These are phyloP conservation scores for Mychonastes homosphaera DNA, from an alignment of 139 green algal genomes.

Conservation along the genomic window DNA sequence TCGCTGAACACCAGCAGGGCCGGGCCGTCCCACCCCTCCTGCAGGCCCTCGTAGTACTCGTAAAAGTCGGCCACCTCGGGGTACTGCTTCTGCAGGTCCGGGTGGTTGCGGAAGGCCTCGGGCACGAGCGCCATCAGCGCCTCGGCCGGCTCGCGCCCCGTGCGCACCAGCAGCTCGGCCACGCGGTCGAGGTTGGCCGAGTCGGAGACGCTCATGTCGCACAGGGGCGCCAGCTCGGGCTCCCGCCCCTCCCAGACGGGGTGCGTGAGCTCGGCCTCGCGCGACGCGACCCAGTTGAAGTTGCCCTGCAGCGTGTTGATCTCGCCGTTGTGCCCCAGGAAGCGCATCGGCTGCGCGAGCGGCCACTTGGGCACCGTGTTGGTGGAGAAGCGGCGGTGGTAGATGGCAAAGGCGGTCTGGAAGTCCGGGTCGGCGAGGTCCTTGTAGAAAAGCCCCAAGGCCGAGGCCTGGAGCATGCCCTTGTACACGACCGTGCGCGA, in stretches of 20 bases:
- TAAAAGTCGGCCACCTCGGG: conserved; percentile 77
- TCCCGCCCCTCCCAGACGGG: conserved; percentile 85
- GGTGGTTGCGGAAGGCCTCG: conserved; percentile 89
- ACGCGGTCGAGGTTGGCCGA: conserved; percentile 93
- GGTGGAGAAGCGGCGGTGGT: conserved; percentile 97
- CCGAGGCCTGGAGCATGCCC: conserved; percentile 83
- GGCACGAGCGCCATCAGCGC: conserved; percentile 95
- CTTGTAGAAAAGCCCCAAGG: conserved; percentile 79
- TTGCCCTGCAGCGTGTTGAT: conserved; percentile 99
- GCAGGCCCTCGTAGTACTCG: conserved; percentile 94
- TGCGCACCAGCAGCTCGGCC: conserved; percentile 85
- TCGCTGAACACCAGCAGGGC: conserved; percentile 97
- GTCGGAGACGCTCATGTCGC: conserved; percentile 64
- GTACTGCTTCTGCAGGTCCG: conserved; percentile 69
- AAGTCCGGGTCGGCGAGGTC: conserved; percentile 83
- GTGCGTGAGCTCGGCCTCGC: conserved; percentile 75
- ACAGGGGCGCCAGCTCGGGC: conserved; percentile 78
- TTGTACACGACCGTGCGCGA: conserved; percentile 95
- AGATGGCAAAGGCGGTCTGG: conserved; percentile 87
- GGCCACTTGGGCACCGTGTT: conserved; percentile 99
- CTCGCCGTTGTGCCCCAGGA: conserved; percentile 99
- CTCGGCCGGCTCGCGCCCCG: conserved; percentile 63
- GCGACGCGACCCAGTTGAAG: conserved; percentile 95
- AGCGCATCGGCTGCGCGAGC: conserved; percentile 94
- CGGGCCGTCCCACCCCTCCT: conserved; percentile 98